Evolutionary conservation across 192 early-diverging fungal species (phyloP).

Genomic region (Cetraspora pellucida): DNA sequence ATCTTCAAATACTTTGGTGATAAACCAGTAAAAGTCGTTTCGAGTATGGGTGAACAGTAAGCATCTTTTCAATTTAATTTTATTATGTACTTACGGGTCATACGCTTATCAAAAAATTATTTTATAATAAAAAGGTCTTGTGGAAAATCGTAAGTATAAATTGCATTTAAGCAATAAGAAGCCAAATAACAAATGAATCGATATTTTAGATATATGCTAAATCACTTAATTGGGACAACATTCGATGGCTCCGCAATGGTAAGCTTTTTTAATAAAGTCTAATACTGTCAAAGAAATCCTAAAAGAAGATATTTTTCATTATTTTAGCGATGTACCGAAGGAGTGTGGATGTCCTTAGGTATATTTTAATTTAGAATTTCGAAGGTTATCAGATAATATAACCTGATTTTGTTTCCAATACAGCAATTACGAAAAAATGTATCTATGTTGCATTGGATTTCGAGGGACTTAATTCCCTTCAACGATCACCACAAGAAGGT

Average conservation of each 20-base stretch:
- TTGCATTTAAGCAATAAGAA: too few relatives aligned
- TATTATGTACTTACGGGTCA: too few relatives aligned
- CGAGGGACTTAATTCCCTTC: constrained; percentile 24
- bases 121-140: neutral
- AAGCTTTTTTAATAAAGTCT: neutral
- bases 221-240: constrained; percentile 23
- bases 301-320: neutral
- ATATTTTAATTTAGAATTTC: neutral
- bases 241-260: constrained; percentile 34
- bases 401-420: neutral
- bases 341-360: constrained; percentile 35
- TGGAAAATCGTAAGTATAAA: constrained; percentile 13
- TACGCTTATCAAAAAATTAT: too few relatives aligned
- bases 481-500: constrained; percentile 31
- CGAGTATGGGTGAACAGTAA: constrained; percentile 34
- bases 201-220: constrained; percentile 18
- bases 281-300: too few relatives aligned
- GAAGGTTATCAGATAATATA: neutral
- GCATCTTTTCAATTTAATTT: too few relatives aligned
- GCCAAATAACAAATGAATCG: too few relatives aligned
- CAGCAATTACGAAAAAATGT: neutral
- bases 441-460: constrained; percentile 35
- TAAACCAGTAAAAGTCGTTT: constrained; percentile 28
- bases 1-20: constrained; percentile 30
- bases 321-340: constrained; percentile 33